Evolutionary conservation across 2,329 filamentous ascomycete genomes (phyloP).

Genomic region (Fusarium sacchari): DNA sequence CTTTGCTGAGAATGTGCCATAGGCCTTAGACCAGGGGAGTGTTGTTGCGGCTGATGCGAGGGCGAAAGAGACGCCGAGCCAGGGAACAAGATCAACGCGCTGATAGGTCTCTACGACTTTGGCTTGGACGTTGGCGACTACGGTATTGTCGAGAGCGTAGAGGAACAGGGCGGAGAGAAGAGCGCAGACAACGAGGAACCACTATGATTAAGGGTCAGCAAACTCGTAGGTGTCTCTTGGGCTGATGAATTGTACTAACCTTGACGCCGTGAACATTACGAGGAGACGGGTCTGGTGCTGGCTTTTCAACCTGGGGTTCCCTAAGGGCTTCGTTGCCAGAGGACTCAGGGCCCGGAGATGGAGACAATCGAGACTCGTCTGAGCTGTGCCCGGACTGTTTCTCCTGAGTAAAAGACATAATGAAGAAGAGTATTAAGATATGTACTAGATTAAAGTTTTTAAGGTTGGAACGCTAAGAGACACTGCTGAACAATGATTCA

Average conservation of each 20-base stretch:
- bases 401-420: background rate
- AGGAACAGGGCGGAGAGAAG: slow-evolving; percentile 10
- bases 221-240: no score
- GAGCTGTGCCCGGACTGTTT: background rate
- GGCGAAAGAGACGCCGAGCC: slow-evolving; percentile 41
- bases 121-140: slow-evolving; percentile 34
- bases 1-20: slow-evolving; percentile 42
- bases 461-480: background rate
- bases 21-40: slow-evolving; percentile 17
- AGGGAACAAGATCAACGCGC: slow-evolving; percentile 25
- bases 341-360: background rate
- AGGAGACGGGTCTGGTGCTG: background rate
- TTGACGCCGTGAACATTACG: background rate
- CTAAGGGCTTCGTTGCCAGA: background rate
- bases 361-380: background rate
- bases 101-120: slow-evolving; percentile 21
- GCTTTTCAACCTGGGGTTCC: background rate
- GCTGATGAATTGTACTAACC: background rate
- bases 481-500: rapidly evolving
- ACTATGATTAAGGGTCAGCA: background rate
- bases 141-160: slow-evolving; percentile 31
- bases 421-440: background rate
- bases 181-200: slow-evolving; percentile 4
- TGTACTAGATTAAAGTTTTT: background rate
- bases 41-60: slow-evolving; percentile 21